Evolutionary conservation across 495 filamentous ascomycete genomes (phyloP).

Genomic region (Wilcoxina mikolae): DNA sequence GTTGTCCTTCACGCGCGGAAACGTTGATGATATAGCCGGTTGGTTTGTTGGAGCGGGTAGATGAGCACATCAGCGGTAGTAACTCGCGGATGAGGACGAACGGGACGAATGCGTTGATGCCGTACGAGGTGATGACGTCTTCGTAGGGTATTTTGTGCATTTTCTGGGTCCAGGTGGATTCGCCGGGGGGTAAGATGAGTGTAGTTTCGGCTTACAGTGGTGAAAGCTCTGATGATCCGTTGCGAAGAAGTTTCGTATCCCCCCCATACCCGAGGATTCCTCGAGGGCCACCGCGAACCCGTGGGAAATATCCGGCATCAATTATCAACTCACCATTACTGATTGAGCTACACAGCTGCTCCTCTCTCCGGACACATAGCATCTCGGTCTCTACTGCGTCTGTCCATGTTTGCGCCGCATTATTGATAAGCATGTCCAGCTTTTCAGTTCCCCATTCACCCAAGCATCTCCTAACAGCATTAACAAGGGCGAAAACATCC

Average conservation of each 20-base stretch:
- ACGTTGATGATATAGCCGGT: constrained; percentile 35
- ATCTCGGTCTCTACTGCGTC: constrained; percentile 33
- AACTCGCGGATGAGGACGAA: constrained; percentile 36
- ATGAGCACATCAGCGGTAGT: constrained; percentile 32
- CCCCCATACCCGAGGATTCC: background rate
- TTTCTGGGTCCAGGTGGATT: constrained; percentile 33
- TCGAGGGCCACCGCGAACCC: background rate
- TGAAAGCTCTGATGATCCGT: too few relatives aligned
- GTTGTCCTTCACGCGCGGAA: constrained; percentile 36
- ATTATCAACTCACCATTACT: background rate
- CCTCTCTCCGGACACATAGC: constrained; percentile 28
- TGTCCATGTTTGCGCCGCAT: constrained; percentile 38
- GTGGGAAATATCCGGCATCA: background rate
- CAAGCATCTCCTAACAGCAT: constrained; percentile 22
- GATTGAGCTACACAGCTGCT: background rate
- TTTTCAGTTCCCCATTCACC: constrained; percentile 23
- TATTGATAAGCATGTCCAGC: constrained; percentile 37
- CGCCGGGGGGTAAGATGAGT: background rate
- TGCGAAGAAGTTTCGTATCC: background rate
- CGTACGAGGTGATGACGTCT: constrained; percentile 36
- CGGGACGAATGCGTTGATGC: constrained; percentile 37
- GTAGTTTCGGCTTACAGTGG: background rate
- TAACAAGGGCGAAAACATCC: constrained; percentile 35
- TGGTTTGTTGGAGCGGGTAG: constrained; percentile 7
- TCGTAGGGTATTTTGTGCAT: constrained; percentile 37